Conservation (phyloP, 2,329 filamentous ascomycete species). For the Metarhizium robertsii region DNA sequence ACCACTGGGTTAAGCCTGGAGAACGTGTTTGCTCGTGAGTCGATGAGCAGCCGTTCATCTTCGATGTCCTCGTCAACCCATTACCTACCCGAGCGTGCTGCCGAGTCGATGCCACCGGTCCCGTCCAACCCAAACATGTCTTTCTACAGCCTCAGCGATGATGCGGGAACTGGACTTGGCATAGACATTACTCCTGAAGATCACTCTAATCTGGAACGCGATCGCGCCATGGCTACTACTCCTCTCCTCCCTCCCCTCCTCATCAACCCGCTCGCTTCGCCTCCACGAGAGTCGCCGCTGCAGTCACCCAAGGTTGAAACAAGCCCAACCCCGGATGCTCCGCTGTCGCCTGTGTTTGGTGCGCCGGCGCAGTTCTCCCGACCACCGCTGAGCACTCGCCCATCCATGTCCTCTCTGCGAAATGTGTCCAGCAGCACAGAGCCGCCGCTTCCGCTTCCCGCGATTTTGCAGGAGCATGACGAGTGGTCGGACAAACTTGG, state of each 20-base stretch:
- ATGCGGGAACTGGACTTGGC: conserved; percentile 28
- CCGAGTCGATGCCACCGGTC: conserved; percentile 46
- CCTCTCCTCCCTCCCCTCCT: conserved; percentile 78
- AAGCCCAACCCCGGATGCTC: conserved; percentile 3
- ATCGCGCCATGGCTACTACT: conserved; percentile 59
- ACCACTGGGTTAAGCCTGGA: conserved; percentile 80
- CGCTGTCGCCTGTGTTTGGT: conserved; percentile 11
- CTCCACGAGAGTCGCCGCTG: conserved; percentile 65
- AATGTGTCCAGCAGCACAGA: conserved; percentile 52
- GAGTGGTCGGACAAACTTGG: conserved; percentile 80
- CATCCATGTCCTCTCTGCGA: conserved; percentile 67
- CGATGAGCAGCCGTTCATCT: conserved; percentile 71
- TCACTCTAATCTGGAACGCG: conserved; percentile 45
- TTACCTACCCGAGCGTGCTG: conserved; percentile 30
- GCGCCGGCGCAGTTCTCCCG: conserved; percentile 37
- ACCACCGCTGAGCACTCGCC: conserved; percentile 66
- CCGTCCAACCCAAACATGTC: conserved; percentile 56
- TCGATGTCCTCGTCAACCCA: conserved; percentile 59
- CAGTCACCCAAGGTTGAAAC: conserved; percentile 58
- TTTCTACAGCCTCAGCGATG: conserved; percentile 44
- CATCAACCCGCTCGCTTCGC: conserved; percentile 45
- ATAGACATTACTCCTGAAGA: conserved; percentile 24
- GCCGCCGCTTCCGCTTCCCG: conserved; percentile 46
- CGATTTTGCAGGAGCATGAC: conserved; percentile 61
- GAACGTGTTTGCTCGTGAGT: conserved; percentile 58